Evolutionary conservation across 2,329 filamentous ascomycete species (phyloP).

Genomic region (Zymoseptoria passerinii): DNA sequence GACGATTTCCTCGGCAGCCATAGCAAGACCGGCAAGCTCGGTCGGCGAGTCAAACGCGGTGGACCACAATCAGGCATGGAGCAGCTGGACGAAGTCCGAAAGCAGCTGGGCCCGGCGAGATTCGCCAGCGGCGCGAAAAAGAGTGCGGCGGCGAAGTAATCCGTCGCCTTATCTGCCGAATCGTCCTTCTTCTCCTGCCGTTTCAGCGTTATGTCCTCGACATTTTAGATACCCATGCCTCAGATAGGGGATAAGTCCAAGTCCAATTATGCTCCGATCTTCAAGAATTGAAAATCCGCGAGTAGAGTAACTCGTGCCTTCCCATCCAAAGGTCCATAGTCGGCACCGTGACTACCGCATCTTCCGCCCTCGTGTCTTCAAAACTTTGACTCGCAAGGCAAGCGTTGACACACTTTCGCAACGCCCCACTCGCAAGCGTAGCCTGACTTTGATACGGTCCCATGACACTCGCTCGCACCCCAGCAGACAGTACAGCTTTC

Average conservation of each 20-base stretch:
- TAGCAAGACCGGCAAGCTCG: slow-evolving; percentile 61
- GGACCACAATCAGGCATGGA: slow-evolving; percentile 73
- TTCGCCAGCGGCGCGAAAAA: neutral
- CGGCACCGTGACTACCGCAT: slow-evolving; percentile 67
- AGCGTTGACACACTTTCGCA: slow-evolving; percentile 50
- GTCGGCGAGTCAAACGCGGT: slow-evolving; percentile 58
- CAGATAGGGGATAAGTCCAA: neutral
- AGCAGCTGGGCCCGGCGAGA: slow-evolving; percentile 52
- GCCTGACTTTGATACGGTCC: slow-evolving; percentile 74
- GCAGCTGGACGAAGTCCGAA: slow-evolving; percentile 83
- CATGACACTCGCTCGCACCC: slow-evolving; percentile 67
- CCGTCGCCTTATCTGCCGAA: neutral
- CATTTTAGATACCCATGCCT: neutral
- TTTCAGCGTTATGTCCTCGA: neutral
- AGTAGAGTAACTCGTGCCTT: slow-evolving; percentile 74
- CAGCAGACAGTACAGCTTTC: slow-evolving; percentile 67
- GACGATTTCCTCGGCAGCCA: slow-evolving; percentile 82
- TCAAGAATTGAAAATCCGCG: slow-evolving; percentile 77
- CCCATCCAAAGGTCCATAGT: slow-evolving; percentile 77
- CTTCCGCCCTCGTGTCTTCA: slow-evolving; percentile 34
- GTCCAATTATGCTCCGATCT: neutral
- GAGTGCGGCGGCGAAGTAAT: neutral
- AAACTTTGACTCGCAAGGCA: slow-evolving; percentile 47
- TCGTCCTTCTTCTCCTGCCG: neutral
- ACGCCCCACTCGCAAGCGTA: slow-evolving; percentile 53